Percentiles rank a stretch among this genome's conserved stretches.
Conservation (phyloP, 495 filamentous ascomycete genomes). For the Aspergillus biplanus region DNA sequence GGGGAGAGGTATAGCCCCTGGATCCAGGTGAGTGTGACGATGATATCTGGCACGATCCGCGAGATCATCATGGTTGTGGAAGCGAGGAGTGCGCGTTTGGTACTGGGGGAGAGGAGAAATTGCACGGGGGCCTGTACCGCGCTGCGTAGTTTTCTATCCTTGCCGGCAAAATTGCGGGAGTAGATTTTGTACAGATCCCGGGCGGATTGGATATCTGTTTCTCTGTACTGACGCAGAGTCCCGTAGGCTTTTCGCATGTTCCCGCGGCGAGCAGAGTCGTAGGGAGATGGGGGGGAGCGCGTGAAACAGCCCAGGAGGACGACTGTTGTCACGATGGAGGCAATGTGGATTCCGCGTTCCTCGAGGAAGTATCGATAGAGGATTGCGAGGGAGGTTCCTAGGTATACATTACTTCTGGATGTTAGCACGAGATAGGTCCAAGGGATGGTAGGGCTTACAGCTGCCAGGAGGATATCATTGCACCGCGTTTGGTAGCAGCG, state of each 20-base stretch:
- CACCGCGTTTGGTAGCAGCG: not conserved
- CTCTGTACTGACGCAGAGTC: not conserved
- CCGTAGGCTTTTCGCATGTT: not conserved
- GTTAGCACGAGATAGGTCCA: not conserved
- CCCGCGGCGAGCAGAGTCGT: not conserved
- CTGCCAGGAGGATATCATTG: not conserved
- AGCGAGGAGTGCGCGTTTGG: too few relatives aligned
- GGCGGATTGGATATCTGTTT: not conserved
- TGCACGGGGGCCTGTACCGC: too few relatives aligned
- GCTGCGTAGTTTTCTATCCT: not conserved
- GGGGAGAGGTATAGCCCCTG: not conserved
- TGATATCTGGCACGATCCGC: not conserved
- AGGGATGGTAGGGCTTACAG: too few relatives aligned
- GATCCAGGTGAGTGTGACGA: not conserved
- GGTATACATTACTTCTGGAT: not conserved
- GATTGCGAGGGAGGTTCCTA: not conserved
- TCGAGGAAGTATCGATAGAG: not conserved
- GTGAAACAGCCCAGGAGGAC: not conserved
- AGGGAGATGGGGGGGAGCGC: not conserved
- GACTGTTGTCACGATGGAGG: not conserved
- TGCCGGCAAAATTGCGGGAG: not conserved
- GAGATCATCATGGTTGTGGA: not conserved
- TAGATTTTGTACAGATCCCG: not conserved
- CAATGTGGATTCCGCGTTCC: not conserved
- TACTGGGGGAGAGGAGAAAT: not conserved